Evolutionary conservation across 2,329 filamentous ascomycete species (phyloP).

Genomic region (Sarocladium strictum): DNA sequence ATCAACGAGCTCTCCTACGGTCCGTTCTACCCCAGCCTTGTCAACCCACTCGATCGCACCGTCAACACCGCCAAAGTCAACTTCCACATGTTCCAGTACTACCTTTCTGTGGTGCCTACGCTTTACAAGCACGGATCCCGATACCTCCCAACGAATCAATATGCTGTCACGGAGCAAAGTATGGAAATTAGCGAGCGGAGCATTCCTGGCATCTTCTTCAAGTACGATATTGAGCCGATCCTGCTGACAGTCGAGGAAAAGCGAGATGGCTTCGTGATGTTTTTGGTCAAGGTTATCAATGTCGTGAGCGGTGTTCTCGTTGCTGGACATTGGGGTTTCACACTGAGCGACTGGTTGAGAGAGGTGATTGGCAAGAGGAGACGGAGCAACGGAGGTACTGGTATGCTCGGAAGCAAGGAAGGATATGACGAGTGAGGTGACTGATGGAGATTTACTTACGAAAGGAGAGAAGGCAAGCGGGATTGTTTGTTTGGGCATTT

Average conservation of each 20-base stretch:
- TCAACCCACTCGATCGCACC: slow-evolving; percentile 91
- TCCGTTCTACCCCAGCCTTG: slow-evolving; percentile 88
- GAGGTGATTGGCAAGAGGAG: slow-evolving; percentile 48
- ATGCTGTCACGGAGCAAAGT: slow-evolving; percentile 89
- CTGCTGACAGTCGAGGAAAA: slow-evolving; percentile 79
- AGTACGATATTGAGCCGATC: slow-evolving; percentile 98
- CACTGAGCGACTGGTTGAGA: slow-evolving; percentile 69
- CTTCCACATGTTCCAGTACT: slow-evolving; percentile 98
- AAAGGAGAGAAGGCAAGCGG: neutral
- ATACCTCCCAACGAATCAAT: slow-evolving; percentile 90
- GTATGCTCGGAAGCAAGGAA: slow-evolving; percentile 44
- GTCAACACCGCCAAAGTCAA: slow-evolving; percentile 66
- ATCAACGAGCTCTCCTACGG: slow-evolving; percentile 95
- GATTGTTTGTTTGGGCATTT: neutral
- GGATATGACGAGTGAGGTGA: slow-evolving; percentile 20
- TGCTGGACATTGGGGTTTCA: slow-evolving; percentile 88
- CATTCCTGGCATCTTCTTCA: slow-evolving; percentile 92
- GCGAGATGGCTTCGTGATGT: slow-evolving; percentile 65
- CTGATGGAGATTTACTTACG: neutral
- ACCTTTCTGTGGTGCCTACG: slow-evolving; percentile 89
- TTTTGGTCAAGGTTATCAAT: slow-evolving; percentile 82
- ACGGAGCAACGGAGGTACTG: slow-evolving; percentile 34
- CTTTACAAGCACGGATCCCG: slow-evolving; percentile 69
- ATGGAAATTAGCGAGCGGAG: slow-evolving; percentile 60
- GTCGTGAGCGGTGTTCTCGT: slow-evolving; percentile 87